Evolutionary conservation across 352 stramenopile species (phyloP).

Genomic region (Globisporangium abappressorium): DNA sequence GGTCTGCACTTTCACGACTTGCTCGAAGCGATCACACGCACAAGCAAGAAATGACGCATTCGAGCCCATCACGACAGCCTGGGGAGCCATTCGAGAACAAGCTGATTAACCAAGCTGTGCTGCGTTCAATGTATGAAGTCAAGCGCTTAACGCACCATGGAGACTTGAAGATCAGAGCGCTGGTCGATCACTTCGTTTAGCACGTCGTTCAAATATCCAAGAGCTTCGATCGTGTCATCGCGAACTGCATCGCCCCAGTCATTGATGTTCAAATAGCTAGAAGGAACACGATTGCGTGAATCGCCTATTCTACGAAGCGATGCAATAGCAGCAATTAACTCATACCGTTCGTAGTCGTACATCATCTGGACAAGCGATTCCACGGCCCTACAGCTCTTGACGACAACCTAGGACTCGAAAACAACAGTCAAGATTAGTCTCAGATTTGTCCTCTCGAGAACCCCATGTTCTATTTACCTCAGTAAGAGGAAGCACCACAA

Average conservation of each 20-base stretch:
- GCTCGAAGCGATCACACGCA: conserved; percentile 64
- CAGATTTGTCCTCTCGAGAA: neutral
- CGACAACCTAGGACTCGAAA: conserved; percentile 39
- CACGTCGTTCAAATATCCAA: conserved; percentile 64
- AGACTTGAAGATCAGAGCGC: conserved; percentile 67
- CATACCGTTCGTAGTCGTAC: conserved; percentile 72
- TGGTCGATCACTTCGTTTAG: conserved; percentile 79
- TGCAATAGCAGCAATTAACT: neutral
- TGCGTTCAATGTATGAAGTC: neutral
- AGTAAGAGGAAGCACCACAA: conserved; percentile 65
- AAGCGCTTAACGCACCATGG: conserved; percentile 40
- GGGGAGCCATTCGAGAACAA: neutral
- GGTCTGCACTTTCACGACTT: conserved; percentile 61
- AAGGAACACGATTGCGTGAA: neutral
- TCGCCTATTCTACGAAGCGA: neutral
- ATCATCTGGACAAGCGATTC: conserved; percentile 67
- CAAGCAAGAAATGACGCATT: conserved; percentile 71
- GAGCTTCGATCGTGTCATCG: conserved; percentile 72
- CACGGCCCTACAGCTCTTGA: conserved; percentile 59
- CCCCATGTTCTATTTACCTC: conserved; percentile 22
- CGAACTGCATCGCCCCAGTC: conserved; percentile 75
- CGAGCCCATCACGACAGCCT: conserved; percentile 70
- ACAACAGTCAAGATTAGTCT: neutral
- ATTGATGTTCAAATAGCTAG: conserved; percentile 71
- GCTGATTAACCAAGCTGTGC: no score